Base-by-base conservation (phyloP, 169 alveolate species). In the Plasmodium cynomolgi region DNA sequence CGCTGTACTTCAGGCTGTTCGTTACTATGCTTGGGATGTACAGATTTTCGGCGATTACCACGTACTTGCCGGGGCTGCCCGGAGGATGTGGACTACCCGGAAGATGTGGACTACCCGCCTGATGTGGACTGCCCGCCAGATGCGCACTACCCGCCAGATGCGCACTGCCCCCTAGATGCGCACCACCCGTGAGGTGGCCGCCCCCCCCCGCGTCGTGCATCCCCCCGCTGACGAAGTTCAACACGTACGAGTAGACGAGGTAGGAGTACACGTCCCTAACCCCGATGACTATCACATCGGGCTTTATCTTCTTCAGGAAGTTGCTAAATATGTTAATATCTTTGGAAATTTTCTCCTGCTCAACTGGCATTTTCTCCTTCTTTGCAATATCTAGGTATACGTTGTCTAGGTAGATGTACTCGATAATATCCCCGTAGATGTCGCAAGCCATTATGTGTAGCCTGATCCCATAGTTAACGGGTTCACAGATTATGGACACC, bases 381-480 rank as follows among this genome's bases (percentile, higher is more conserved):
- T 86, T 86, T 56, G 47, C 41, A 17, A 86, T 50, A 86, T 86
- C 93, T 56, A 47, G n/a, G 68, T 86, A 86, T 1, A 86, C 23
- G n/a, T 86, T 86, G 68, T 86, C 93, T 34, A 86, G 44, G 31
- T 86, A 37, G 7, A 75, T 75, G 47, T 86, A 86, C 17, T 86
- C 85, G 15, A 86, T 34, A 9, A 86, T 86, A 86, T 86, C 93
- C 3, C 93, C 93, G 37, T 86, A 86, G 26, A 86, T 86, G 81
- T 86, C 93, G 81, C 93, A 86, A 54, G 93, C 93, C 73, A 86
- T 79, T 31, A 86, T 75, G 50, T 86, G 93, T 4, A 86, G 29
- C 31, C 93, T 75, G 26, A 84, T 84, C n/a, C 85, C 82, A 68
- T 41, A 80, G 31, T 83, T n/a, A n/a, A 81, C 34, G 20, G 56